Percentiles rank a stretch among this genome's conserved stretches.
Evolutionary conservation across 441 rosid species (phyloP).

Genomic region (Syzygium malaccense): DNA sequence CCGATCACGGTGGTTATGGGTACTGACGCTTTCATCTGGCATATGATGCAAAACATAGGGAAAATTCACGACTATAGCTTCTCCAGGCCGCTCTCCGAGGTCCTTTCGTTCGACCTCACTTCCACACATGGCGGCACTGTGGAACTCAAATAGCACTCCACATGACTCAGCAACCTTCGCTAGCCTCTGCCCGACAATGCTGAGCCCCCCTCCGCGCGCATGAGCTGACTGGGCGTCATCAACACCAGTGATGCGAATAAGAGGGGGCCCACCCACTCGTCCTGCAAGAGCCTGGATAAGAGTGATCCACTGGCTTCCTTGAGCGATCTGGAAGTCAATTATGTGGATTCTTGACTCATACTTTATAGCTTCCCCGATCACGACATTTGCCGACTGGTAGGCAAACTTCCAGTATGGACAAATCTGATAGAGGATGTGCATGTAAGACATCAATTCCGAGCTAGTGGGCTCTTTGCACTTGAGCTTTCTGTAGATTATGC

Average conservation of each 20-base stretch:
- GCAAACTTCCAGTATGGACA: constrained; percentile 9
- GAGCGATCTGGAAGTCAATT: constrained; percentile 9
- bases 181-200: not conserved
- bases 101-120: not conserved
- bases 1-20: not conserved
- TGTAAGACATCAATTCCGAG: constrained; percentile 4
- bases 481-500: constrained; percentile 4
- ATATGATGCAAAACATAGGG: constrained; percentile 9
- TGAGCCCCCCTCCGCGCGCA: constrained; percentile 1
- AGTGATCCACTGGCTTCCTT: constrained; percentile 9
- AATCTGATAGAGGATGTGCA: not conserved
- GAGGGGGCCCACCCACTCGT: not conserved
- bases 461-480: constrained; percentile 4
- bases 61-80: constrained; percentile 5
- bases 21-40: constrained; percentile 11
- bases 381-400: not conserved
- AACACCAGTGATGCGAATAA: constrained; percentile 5
- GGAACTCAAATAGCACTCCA: constrained; percentile 4
- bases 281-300: not conserved
- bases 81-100: not conserved
- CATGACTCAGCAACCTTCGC: not conserved
- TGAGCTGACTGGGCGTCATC: constrained; percentile 1
- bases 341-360: constrained; percentile 3
- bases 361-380: not conserved
- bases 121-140: not conserved